Base-by-base conservation (phyloP, 768 basidiomycete genomes). In the Tulasnella sp. region DNA sequence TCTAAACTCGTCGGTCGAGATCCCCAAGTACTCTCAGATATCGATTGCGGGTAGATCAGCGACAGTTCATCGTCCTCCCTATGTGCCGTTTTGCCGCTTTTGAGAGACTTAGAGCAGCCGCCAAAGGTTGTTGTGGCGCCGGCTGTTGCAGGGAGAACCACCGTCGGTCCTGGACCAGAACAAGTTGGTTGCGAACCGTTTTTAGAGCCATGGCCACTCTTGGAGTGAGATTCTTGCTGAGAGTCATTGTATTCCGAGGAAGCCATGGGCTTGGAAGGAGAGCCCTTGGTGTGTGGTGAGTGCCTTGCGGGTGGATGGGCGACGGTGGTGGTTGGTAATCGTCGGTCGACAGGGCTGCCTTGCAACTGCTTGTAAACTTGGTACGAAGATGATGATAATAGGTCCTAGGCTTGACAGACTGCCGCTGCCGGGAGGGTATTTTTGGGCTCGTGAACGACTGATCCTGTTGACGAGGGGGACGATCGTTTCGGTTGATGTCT, bases 221-320 rank as follows among this genome's bases (percentile, higher is more conserved):
- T 72, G n/a, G 72, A 74, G 64, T 72, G n/a, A 24, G 72, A 37
- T 31, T 80, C n/a, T 48, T 80, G 73, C 42, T 72, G 78, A 34
- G n/a, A n/a, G n/a, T 41, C 48, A 20, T 75, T 72, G 41, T 40
- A 44, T 42, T 48, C 40, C 24, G 46, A 42, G 77, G 42, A 20
- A 50, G 77, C 46, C 77, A 54, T 46, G 18, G 54, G 58, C 4
- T 14, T 40, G 11, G 77, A 7, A 9, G 75, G 46, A 3, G 48
- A 50, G 40, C 64, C 8, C 58, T 50, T 54, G 20, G 77, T 40
- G n/a, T 69, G 77, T 5, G 77, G 69, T 46, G 54, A 46, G 6
- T 37, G 2, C 37, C 37, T 37, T 37, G 37, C 37, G 6, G 6
- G 37, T 6, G 37, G 37, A 54, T 22, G 3, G 76, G 8, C 3